Evolutionary conservation across 768 basidiomycete species (phyloP), one percentile per base, ranked within the genome.

Genomic region (Trametes elegans): DNA sequence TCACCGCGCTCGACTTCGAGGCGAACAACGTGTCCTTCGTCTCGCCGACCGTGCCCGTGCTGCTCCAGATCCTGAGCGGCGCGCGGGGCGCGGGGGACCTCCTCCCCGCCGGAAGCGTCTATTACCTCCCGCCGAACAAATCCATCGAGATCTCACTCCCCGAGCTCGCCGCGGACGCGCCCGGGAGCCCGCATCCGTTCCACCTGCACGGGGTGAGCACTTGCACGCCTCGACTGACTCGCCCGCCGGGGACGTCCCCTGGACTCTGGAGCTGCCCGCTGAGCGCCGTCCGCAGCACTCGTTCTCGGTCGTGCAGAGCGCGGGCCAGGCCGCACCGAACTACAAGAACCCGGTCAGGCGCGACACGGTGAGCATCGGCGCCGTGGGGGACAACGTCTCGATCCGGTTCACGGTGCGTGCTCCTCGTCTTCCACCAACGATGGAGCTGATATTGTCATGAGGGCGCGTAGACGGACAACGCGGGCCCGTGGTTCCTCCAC

Each of bases 381-480:
- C 34, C 21, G 32, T 53, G 0, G 53, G 49, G 19, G 63, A 66
- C 58, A 58, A 62, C 31, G 62, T 64, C 44, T 64, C 60, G 32
- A 59, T 66, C 56, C 63, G 66, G 19, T 68, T 68, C 58, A 31
- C n/a, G n/a, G n/a, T n/a, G n/a, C n/a, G n/a, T n/a, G n/a, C n/a
- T n/a, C n/a, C n/a, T n/a, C n/a, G n/a, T n/a, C n/a, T n/a, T n/a
- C n/a, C n/a, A n/a, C n/a, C n/a, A n/a, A n/a, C n/a, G n/a, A n/a
- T n/a, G n/a, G n/a, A n/a, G n/a, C n/a, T n/a, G n/a, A n/a, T n/a
- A n/a, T n/a, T n/a, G n/a, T n/a, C n/a, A n/a, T n/a, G n/a, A n/a
- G n/a, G n/a, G n/a, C n/a, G n/a, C n/a, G n/a, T n/a, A 26, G 51
- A 68, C 91, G 1, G 87, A 98, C 67, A 98, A 98, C 69, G 95